These are phyloP conservation scores for Schizochytrium sp. DNA, from an alignment of 108 stramenopile species.

Conservation along the genomic window DNA sequence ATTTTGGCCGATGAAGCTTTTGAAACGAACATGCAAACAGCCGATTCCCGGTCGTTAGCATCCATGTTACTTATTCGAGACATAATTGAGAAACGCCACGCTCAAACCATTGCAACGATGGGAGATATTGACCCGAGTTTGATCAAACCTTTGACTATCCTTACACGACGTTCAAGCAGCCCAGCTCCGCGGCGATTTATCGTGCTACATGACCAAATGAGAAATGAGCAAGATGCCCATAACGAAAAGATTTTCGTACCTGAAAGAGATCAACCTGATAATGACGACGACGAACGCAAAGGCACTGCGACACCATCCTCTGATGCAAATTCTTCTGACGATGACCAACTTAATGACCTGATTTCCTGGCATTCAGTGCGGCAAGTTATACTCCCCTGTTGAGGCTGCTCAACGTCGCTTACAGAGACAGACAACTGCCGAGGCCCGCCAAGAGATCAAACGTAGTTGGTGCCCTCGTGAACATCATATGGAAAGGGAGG, in stretches of 20 bases:
- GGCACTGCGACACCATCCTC: not conserved
- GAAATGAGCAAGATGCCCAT: not conserved
- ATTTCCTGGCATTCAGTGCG: conserved; percentile 9
- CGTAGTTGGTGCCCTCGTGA: conserved; percentile 52
- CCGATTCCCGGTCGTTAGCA: conserved; percentile 61
- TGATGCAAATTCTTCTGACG: not conserved
- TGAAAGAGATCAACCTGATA: not conserved
- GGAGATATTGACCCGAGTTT: not conserved
- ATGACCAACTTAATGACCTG: conserved; percentile 20
- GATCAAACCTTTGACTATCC: not conserved
- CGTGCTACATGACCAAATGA: not conserved
- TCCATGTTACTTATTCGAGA: conserved; percentile 62
- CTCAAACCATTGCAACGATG: not conserved
- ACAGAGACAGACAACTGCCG: conserved; percentile 24
- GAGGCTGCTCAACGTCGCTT: conserved; percentile 28
- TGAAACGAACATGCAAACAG: conserved; percentile 65
- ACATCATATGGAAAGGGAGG: conserved; percentile 17
- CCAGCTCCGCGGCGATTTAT: not conserved
- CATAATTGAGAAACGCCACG: conserved; percentile 19
- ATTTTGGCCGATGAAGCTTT: conserved; percentile 71
- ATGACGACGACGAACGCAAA: conserved; percentile 23
- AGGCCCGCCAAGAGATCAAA: not conserved
- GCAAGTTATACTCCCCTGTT: not conserved
- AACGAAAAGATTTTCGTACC: not conserved
- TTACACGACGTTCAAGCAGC: not conserved